Percentiles rank a stretch among this genome's conserved stretches.
Evolutionary conservation across 2,329 filamentous ascomycete genomes (phyloP).

Genomic region (Xylaria sp.): DNA sequence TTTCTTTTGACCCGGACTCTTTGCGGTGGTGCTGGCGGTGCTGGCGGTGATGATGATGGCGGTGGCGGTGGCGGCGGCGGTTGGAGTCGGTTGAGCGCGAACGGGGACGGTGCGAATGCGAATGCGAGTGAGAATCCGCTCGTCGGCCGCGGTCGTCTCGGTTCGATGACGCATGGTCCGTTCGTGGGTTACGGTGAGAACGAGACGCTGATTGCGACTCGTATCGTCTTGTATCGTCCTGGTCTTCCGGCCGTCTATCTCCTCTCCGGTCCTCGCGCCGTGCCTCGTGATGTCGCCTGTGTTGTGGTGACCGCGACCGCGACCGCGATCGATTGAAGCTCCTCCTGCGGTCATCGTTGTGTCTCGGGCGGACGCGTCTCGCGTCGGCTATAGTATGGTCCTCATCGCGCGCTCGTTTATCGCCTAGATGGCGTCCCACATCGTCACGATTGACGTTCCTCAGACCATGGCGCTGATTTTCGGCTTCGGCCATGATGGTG

Average conservation of each 20-base stretch:
- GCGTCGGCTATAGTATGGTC: slow-evolving; percentile 12
- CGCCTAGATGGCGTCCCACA: slow-evolving; percentile 14
- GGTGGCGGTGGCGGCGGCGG: slow-evolving; percentile 12
- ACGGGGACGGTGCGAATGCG: no score
- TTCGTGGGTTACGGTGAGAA: not conserved
- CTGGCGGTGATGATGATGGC: slow-evolving; percentile 38
- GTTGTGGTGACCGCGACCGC: slow-evolving; percentile 19
- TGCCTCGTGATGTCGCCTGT: not conserved
- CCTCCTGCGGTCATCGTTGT: slow-evolving; percentile 9
- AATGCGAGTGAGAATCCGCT: not conserved
- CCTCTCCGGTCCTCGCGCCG: slow-evolving; percentile 1
- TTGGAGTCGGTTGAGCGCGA: slow-evolving; percentile 14
- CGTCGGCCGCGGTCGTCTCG: slow-evolving; percentile 1
- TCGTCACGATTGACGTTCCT: slow-evolving; percentile 9
- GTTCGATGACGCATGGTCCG: not conserved
- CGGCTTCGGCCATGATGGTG: slow-evolving; percentile 16
- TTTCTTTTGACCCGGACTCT: no score
- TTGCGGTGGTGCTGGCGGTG: slow-evolving; percentile 39
- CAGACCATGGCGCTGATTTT: slow-evolving; percentile 10
- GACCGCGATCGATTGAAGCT: not conserved
- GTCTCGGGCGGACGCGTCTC: slow-evolving; percentile 20
- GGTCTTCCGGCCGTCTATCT: slow-evolving; percentile 7
- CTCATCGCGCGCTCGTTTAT: slow-evolving; percentile 27
- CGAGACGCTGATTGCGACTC: not conserved
- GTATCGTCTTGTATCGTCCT: not conserved